Base-by-base conservation (phyloP, 768 basidiomycete genomes). In the Hydnomerulius pinastri region DNA sequence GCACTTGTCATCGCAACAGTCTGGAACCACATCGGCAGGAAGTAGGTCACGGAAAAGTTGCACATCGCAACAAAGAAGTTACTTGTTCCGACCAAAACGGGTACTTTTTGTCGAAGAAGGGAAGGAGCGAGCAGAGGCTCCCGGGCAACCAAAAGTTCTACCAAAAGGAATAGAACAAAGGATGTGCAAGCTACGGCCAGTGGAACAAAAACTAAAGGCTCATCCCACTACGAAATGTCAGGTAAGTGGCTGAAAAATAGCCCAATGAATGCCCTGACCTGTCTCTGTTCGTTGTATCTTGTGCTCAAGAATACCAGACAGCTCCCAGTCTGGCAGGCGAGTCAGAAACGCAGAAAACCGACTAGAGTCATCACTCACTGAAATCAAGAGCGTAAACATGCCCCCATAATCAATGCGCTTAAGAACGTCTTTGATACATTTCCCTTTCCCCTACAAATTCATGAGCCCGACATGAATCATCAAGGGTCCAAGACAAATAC, bases 321-420 rank as follows among this genome's bases (percentile, higher is more conserved):
- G 9, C 40, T 53, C 39, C 50, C 57, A 18, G 57, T 38, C 56
- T 58, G 52, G 20, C 12, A 33, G 12, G n/a, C n/a, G n/a, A n/a
- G 18, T 53, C 20, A 39, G 21, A 12, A 23, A 33, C 5, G 11
- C 24, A 6, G 2, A 2, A 11, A 18, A 43, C 29, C 4, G 17
- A 41, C 18, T 6, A 18, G 5, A 12, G 8, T n/a, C n/a, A n/a
- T n/a, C n/a, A 35, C 42, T 9, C 15, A 57, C 56, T 41, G n/a
- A 25, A 13, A 43, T 11, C 11, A 57, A 53, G 21, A 58, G 44
- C 6, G 44, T 3, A 2, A 53, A 32, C 6, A 44, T 35, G 8
- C 56, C 56, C n/a, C 55, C 55, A 43, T 53, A 58, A 30, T 58
- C 56, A 18, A 58, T 46, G 28, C 55, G 48, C 1, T 36, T 49